A percentile compares a stretch with the other conserved stretches of the same genome.
Evolutionary conservation across 257 asterid genomes (phyloP).

Genomic region (Solanum phureja): DNA sequence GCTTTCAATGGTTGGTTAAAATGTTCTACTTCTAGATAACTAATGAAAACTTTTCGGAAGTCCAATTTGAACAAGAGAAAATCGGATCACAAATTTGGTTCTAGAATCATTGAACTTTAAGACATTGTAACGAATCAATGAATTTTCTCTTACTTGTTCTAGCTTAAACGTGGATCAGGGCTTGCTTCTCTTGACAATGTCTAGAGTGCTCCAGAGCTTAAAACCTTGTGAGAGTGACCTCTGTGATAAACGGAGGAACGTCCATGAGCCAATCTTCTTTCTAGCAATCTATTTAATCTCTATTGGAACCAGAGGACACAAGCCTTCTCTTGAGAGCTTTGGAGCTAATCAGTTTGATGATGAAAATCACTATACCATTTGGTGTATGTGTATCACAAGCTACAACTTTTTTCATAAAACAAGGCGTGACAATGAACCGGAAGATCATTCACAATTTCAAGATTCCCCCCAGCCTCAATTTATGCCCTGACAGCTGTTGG

Average conservation of each 20-base stretch:
- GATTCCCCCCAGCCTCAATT: conserved; percentile 63
- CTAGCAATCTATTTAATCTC: conserved; percentile 68
- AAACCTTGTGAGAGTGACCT: conserved; percentile 30
- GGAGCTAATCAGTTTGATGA: conserved; percentile 97
- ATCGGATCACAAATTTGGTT: neutral
- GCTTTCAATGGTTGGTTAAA: neutral
- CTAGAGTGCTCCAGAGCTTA: conserved; percentile 41
- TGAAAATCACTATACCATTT: conserved; percentile 46
- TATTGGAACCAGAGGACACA: conserved; percentile 77
- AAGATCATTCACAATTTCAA: conserved; percentile 18
- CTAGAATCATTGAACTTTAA: neutral
- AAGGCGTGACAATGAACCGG: conserved; percentile 31
- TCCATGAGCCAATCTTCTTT: conserved; percentile 56
- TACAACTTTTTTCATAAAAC: conserved; percentile 54
- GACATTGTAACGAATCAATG: neutral
- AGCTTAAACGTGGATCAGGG: conserved; percentile 30
- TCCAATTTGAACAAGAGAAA: neutral
- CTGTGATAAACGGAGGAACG: conserved; percentile 22
- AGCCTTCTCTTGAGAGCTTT: conserved; percentile 85
- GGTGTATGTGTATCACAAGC: conserved; percentile 48
- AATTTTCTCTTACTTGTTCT: neutral
- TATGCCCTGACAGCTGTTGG: conserved; percentile 57
- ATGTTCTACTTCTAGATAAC: neutral
- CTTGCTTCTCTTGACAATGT: conserved; percentile 60
- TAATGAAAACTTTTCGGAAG: neutral